Base-by-base conservation (phyloP, 2,329 filamentous ascomycete species). In the Microdochium paspali region DNA sequence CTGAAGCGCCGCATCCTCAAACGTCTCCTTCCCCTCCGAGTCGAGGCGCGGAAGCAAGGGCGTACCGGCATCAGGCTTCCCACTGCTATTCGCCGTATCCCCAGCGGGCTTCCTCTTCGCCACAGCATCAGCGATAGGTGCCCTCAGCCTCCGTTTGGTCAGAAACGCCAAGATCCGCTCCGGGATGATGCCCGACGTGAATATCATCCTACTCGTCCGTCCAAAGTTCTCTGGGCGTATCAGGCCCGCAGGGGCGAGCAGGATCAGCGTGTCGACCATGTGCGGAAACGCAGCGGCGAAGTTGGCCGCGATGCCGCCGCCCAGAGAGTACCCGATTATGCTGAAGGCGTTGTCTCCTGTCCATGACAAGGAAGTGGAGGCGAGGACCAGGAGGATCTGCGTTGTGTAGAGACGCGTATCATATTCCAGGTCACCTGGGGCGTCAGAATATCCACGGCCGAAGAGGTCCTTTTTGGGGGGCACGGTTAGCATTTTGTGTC, bases 241-340 rank as follows among this genome's bases (percentile, higher is more conserved):
- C 42, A 95, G 71, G 0, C 90, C 90, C 0, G 83, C 75, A 0
- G 90, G 89, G 0, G 89, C 88, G 39, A 96, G 75, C 5, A 95
- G 76, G 10, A 93, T 72, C 21, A 96, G 71, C 10, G 76, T 79
- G 12, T 76, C 73, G 13, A 95, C 73, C 48, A 91, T 69, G 44
- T 77, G 61, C 0, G 87, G 85, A 59, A 90, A 90, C 49, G 82
- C 76, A 10, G 79, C 79, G 6, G 87, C 80, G 60, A 94, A 91
- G 50, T 83, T 79, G 5, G 83, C 79, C 4, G 82, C 81, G 47
- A 95, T 83, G 46, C 85, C 87, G 44, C 89, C 89, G 49, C 89
- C 89, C 1, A 95, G 75, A 0, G 85, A 90, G 66, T 93, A 95
- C 10, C 89, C 89, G 12, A 90, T 67, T 20, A 95, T 65, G 44